Percentiles rank a stretch among this genome's conserved stretches.
Evolutionary conservation across 352 stramenopile genomes (phyloP).

Genomic region (Phytophthora colocasiae): DNA sequence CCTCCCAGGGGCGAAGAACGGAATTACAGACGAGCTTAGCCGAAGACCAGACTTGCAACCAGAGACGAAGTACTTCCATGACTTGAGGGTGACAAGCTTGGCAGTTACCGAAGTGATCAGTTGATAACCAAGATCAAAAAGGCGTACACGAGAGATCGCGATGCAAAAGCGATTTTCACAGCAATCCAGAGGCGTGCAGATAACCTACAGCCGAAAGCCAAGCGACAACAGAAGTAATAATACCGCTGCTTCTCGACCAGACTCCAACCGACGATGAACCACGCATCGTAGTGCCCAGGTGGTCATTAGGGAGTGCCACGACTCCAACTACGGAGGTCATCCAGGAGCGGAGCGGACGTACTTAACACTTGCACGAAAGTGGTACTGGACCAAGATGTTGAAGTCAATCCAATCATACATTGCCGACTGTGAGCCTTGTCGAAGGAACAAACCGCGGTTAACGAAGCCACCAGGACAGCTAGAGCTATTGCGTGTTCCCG

Average conservation of each 20-base stretch:
- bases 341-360: no score
- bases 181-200: not conserved
- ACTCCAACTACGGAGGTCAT: no score
- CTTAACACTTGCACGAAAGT: no score
- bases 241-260: constrained; percentile 2
- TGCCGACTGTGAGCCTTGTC: constrained; percentile 22
- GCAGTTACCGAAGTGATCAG: not conserved
- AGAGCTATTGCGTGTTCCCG: no score
- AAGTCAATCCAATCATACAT: constrained; percentile 11
- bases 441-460: constrained; percentile 14
- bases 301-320: no score
- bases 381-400: constrained; percentile 5
- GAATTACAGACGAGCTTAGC: no score
- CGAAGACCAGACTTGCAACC: not conserved
- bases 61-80: no score
- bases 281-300: constrained; percentile 12
- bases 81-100: not conserved
- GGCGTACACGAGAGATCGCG: not conserved
- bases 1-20: not conserved
- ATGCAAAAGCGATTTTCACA: not conserved
- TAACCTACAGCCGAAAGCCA: not conserved
- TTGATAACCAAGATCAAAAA: not conserved
- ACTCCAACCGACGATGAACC: constrained; percentile 7
- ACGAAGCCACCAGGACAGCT: constrained; percentile 1
- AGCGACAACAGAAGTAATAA: not conserved